Percentiles rank a stretch among this genome's conserved stretches.
These are phyloP conservation scores for Podospora pseudopauciseta DNA, from an alignment of 495 filamentous ascomycete genomes.

Conservation along the genomic window DNA sequence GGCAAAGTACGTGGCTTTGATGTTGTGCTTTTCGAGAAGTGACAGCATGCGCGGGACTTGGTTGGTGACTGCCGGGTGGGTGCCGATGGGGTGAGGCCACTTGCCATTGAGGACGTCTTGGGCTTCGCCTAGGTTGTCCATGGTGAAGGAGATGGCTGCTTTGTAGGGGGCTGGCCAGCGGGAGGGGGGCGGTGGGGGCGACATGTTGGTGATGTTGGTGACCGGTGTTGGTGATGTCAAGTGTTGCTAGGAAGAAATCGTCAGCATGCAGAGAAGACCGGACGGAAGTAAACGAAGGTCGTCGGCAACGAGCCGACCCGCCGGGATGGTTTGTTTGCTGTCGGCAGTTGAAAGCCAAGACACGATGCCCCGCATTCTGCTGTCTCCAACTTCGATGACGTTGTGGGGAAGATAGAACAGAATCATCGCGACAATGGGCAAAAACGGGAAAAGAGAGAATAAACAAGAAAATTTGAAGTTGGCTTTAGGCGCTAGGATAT, in stretches of 20 bases:
- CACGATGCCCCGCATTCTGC: not conserved
- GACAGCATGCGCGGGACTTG: conserved; percentile 34
- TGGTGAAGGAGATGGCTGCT: conserved; percentile 36
- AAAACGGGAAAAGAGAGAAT: no score
- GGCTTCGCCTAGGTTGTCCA: conserved; percentile 43
- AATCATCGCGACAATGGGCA: no score
- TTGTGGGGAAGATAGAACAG: no score
- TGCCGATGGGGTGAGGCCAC: conserved; percentile 31
- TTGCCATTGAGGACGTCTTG: conserved; percentile 29
- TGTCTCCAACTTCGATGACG: not conserved
- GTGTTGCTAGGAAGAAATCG: not conserved
- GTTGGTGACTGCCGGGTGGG: conserved; percentile 28
- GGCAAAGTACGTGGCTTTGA: conserved; percentile 35
- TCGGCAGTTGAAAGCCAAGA: not conserved
- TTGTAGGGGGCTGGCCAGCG: conserved; percentile 29
- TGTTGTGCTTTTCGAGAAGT: conserved; percentile 23
- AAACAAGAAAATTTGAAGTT: no score
- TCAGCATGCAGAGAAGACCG: not conserved
- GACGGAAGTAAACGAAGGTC: no score
- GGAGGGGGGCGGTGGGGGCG: not conserved
- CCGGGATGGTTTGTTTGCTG: not conserved
- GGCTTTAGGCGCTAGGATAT: no score
- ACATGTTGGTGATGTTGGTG: not conserved
- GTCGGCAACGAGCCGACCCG: not conserved
- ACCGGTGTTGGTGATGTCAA: not conserved